phyloP scores from a whole-genome alignment of 176 grass and related monocot species.

The Puya raimondii region DNA sequence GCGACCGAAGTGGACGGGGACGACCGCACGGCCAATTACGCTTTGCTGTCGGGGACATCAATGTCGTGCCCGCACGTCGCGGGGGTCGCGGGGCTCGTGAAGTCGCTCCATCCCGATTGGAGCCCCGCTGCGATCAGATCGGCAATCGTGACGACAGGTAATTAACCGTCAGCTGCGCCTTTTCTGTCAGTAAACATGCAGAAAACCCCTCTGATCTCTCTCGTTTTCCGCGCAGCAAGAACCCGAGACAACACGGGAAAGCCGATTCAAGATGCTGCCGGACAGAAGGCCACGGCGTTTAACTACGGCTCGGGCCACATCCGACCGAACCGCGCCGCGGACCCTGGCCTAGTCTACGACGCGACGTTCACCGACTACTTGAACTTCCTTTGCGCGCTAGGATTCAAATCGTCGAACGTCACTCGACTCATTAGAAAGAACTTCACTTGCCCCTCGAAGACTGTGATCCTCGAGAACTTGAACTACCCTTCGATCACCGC shows the following conservation, averaged over 20 bases:
- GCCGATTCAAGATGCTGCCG: slow-evolving; percentile 41
- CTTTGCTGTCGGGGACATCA: slow-evolving; percentile 29
- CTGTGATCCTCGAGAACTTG: slow-evolving; percentile 37
- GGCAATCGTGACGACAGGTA: slow-evolving; percentile 39
- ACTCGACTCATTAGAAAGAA: slow-evolving; percentile 14
- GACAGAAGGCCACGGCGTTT: slow-evolving; percentile 35
- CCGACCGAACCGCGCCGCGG: slow-evolving; percentile 47
- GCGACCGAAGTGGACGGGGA: not conserved
- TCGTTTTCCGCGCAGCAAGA: slow-evolving; percentile 20
- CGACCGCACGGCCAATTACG: slow-evolving; percentile 6
- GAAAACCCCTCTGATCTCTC: not conserved
- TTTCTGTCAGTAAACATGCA: not conserved
- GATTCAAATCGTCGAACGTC: slow-evolving; percentile 13
- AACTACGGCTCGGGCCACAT: slow-evolving; percentile 60
- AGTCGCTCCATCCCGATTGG: slow-evolving; percentile 23
- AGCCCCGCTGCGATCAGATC: slow-evolving; percentile 31
- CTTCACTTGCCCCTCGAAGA: slow-evolving; percentile 36
- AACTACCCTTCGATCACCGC: slow-evolving; percentile 79
- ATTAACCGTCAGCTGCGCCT: not conserved
- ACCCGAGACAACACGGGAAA: slow-evolving; percentile 48
- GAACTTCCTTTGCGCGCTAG: slow-evolving; percentile 54
- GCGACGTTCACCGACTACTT: slow-evolving; percentile 39
- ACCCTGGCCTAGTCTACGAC: slow-evolving; percentile 78
- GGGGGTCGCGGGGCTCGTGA: slow-evolving; percentile 25
- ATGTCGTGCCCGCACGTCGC: slow-evolving; percentile 38